phyloP scores from a whole-genome alignment of 768 basidiomycete genomes.

The Calocera viscosa region DNA sequence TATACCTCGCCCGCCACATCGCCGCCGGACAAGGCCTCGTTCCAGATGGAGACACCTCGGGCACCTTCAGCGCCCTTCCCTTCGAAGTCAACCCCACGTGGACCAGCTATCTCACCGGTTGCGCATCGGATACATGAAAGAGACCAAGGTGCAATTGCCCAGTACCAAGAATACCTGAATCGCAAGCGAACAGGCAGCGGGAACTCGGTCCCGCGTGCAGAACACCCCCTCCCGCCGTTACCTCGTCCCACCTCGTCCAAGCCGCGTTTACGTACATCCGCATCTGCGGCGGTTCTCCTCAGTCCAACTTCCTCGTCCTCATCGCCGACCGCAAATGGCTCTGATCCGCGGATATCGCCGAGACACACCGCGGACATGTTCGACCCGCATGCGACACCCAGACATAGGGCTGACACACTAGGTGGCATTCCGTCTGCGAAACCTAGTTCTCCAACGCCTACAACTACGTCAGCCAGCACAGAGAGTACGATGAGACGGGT shows the following conservation, averaged over 20 bases:
- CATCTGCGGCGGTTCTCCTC: background rate
- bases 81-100: constrained; percentile 10
- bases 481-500: background rate
- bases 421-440: background rate
- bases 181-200: constrained; percentile 59
- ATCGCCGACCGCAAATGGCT: background rate
- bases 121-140: constrained; percentile 68
- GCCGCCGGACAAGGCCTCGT: background rate
- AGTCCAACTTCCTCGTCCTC: background rate
- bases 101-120: constrained; percentile 54
- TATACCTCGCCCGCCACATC: constrained; percentile 11
- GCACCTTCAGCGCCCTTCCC: background rate
- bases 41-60: constrained; percentile 6
- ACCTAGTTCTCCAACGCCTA: background rate
- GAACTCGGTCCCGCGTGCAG: background rate
- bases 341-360: background rate
- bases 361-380: background rate
- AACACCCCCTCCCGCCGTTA: background rate
- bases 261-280: background rate
- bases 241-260: background rate
- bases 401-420: background rate
- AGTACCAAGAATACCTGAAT: constrained; percentile 43
- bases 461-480: background rate
- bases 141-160: constrained; percentile 79
- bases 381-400: constrained; percentile 5